Percentiles rank a stretch among this genome's conserved stretches.
Conservation (phyloP, 805 yeast species). For the Wickerhamiella allomyrinae region DNA sequence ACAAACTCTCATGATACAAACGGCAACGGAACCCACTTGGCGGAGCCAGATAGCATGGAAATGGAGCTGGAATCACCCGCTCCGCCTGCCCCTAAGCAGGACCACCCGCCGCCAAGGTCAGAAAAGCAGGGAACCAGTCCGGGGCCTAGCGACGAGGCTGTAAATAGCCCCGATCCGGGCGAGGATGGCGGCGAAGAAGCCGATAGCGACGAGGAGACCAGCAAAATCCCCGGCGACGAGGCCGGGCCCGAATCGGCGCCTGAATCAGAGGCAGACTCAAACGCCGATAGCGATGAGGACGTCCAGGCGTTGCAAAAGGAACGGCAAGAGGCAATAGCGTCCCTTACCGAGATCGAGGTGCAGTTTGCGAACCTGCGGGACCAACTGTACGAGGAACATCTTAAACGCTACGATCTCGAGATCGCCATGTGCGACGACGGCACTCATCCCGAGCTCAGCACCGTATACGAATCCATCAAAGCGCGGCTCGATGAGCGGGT, state of each 20-base stretch:
- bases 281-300: slow-evolving; percentile 15
- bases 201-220: slow-evolving; percentile 14
- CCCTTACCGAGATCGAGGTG: slow-evolving; percentile 65
- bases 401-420: slow-evolving; percentile 65
- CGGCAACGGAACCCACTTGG: background rate
- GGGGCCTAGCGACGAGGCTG: slow-evolving; percentile 18
- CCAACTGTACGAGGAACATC: slow-evolving; percentile 67
- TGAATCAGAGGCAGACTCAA: slow-evolving; percentile 11
- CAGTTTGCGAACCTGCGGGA: slow-evolving; percentile 81
- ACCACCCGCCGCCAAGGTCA: slow-evolving; percentile 5
- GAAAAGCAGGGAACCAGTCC: slow-evolving; percentile 16
- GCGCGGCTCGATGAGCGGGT: slow-evolving; percentile 60
- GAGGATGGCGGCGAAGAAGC: slow-evolving; percentile 17
- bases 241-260: slow-evolving; percentile 15
- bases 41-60: background rate
- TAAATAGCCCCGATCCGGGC: slow-evolving; percentile 17
- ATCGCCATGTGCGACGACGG: slow-evolving; percentile 77
- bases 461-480: slow-evolving; percentile 56
- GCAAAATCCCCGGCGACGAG: slow-evolving; percentile 5
- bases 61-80: background rate
- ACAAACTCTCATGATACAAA: background rate
- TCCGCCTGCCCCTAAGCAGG: background rate
- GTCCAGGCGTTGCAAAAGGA: slow-evolving; percentile 26
- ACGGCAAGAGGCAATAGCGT: slow-evolving; percentile 52
- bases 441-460: slow-evolving; percentile 77